Evolutionary conservation across 768 basidiomycete genomes (phyloP), one percentile per base, ranked within the genome.

Genomic region (Macrolepiota albuminosa): DNA sequence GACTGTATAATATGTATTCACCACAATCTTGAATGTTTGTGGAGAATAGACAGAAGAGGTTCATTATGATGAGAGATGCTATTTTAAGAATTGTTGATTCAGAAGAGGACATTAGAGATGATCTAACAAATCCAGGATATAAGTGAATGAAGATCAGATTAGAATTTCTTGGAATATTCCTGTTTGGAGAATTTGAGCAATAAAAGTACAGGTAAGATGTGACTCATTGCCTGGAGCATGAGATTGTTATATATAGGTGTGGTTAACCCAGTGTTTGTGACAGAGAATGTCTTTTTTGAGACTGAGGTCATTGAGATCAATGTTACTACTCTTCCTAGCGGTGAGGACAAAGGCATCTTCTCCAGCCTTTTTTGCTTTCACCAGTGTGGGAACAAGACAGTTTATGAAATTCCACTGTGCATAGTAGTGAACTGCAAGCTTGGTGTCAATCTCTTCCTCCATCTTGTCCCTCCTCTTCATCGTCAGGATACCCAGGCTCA

Each of bases 281-380:
- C 26, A 2, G 64, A 69, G 64, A 71, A 81, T 40, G 55, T 66
- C 67, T 78, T 78, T 21, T 67, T 76, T 77, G 55, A 81, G 62
- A 9, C 75, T 77, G 10, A 82, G 71, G 57, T 83, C 81, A 49
- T 81, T 70, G 33, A 76, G 61, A 64, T 80, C 71, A 18, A 83
- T 72, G 7, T 70, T 63, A 1, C 69, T 71, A 14, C 79, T 78
- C 8, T 69, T 57, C 0, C 72, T 73, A 16, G 70, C 67, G 16
- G 71, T 75, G 13, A 83, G 68, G 1, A 84, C 74, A 2, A 78
- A 77, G 65, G 80, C 81, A 54, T 82, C 81, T 65, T 85, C 79
- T 6, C 79, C 80, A 0, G 67, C 72, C 5, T 76, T 76, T 51
- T 73, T 74, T 11, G 83, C 82, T n/a, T 68, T 75, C 46, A 66